Percentiles rank a stretch among this genome's conserved stretches.
Conservation (phyloP, 805 yeast species). For the Metschnikowia lachancei region DNA sequence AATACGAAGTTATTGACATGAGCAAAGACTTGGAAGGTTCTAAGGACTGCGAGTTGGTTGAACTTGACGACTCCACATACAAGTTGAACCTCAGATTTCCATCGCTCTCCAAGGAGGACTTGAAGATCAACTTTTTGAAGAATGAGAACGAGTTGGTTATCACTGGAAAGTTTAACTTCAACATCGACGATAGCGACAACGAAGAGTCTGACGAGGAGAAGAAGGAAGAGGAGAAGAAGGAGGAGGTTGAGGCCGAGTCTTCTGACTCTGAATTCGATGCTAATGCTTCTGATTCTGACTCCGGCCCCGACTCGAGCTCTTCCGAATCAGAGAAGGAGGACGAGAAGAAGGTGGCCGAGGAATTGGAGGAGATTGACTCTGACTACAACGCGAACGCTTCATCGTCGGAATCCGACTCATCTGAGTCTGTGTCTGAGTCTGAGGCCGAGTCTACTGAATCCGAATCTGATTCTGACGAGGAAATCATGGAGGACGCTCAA, state of each 20-base stretch:
- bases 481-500: slow-evolving; percentile 40
- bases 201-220: slow-evolving; percentile 24
- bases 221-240: slow-evolving; percentile 15
- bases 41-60: slow-evolving; percentile 43
- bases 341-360: slow-evolving; percentile 15
- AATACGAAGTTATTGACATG: slow-evolving; percentile 38
- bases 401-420: slow-evolving; percentile 7
- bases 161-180: slow-evolving; percentile 39
- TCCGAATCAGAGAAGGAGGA: slow-evolving; percentile 19
- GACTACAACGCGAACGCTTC: slow-evolving; percentile 12
- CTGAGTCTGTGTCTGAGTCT: slow-evolving; percentile 15
- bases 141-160: slow-evolving; percentile 41
- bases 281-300: slow-evolving; percentile 1
- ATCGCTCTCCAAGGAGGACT: slow-evolving; percentile 38
- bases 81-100: slow-evolving; percentile 43
- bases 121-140: slow-evolving; percentile 39
- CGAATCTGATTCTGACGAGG: slow-evolving; percentile 32
- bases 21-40: slow-evolving; percentile 41
- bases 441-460: slow-evolving; percentile 18
- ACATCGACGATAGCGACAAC: slow-evolving; percentile 20
- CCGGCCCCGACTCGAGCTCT: slow-evolving; percentile 13
- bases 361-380: slow-evolving; percentile 5
- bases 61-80: slow-evolving; percentile 38
- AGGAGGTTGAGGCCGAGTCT: slow-evolving; percentile 9
- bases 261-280: slow-evolving; percentile 12